A percentile compares a stretch with the other conserved stretches of the same genome.
Evolutionary conservation across 495 filamentous ascomycete species (phyloP).

Genomic region (Jackrogersella minutella): DNA sequence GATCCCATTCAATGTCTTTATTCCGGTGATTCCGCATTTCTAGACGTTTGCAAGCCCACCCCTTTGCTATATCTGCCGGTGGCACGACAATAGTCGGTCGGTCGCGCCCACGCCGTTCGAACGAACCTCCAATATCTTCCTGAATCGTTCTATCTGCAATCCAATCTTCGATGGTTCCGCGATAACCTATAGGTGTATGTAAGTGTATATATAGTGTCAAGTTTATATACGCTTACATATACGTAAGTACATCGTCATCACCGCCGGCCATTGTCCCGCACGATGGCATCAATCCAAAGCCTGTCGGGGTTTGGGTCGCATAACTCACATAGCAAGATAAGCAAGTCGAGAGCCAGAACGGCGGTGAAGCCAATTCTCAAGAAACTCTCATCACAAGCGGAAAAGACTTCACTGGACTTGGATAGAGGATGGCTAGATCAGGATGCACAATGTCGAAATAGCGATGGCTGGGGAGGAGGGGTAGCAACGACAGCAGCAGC

Average conservation of each 20-base stretch:
- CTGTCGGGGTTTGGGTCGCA: constrained; percentile 41
- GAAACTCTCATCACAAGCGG: constrained; percentile 58
- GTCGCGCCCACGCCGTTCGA: constrained; percentile 17
- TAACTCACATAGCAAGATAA: constrained; percentile 49
- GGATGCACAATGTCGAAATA: constrained; percentile 44
- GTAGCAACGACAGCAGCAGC: too few relatives aligned
- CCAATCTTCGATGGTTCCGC: constrained; percentile 19
- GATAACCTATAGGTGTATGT: constrained; percentile 24
- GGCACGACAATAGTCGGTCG: constrained; percentile 6
- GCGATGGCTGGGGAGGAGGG: constrained; percentile 34
- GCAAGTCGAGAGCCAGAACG: constrained; percentile 50
- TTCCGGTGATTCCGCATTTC: constrained; percentile 42
- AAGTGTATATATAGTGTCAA: constrained; percentile 20
- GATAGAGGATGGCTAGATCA: constrained; percentile 61
- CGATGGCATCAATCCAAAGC: constrained; percentile 51
- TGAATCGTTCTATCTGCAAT: not conserved
- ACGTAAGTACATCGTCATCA: not conserved
- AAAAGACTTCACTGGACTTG: constrained; percentile 63
- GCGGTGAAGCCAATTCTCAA: constrained; percentile 64
- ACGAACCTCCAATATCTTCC: constrained; percentile 6
- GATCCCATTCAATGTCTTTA: constrained; percentile 40
- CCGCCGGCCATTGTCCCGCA: not conserved
- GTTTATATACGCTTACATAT: constrained; percentile 27
- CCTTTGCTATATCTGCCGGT: not conserved
- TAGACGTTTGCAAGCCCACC: constrained; percentile 32